A percentile compares a stretch with the other conserved stretches of the same genome.
phyloP scores from a whole-genome alignment of 2,329 filamentous ascomycete species.

The Aspergillus pseudoglaucus region DNA sequence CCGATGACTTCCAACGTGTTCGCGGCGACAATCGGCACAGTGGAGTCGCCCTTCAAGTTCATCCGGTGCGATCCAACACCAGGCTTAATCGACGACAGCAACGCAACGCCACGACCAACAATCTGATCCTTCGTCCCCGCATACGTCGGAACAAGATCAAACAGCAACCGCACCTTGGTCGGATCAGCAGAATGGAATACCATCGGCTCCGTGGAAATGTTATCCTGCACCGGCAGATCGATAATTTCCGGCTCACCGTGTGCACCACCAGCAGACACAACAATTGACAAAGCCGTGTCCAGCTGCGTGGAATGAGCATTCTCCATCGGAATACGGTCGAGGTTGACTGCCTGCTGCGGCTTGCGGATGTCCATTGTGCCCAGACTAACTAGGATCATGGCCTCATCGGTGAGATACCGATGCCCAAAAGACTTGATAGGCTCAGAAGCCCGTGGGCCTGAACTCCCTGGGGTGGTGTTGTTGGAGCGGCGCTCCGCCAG shows the following conservation, averaged over 20 bases:
- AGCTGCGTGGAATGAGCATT: slow-evolving; percentile 89
- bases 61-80: slow-evolving; percentile 79
- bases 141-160: slow-evolving; percentile 94
- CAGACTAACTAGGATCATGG: slow-evolving; percentile 84
- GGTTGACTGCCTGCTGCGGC: slow-evolving; percentile 67
- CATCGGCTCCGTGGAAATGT: slow-evolving; percentile 87
- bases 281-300: slow-evolving; percentile 86
- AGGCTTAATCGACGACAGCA: slow-evolving; percentile 79
- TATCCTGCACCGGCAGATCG: slow-evolving; percentile 88
- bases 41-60: slow-evolving; percentile 84
- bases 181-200: slow-evolving; percentile 76
- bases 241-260: slow-evolving; percentile 81
- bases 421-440: slow-evolving; percentile 94
- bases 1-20: slow-evolving; percentile 85
- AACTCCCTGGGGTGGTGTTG: slow-evolving; percentile 33
- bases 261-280: slow-evolving; percentile 79
- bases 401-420: slow-evolving; percentile 82
- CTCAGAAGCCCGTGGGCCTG: slow-evolving; percentile 48
- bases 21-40: slow-evolving; percentile 80
- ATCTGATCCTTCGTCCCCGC: slow-evolving; percentile 73
- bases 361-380: slow-evolving; percentile 94
- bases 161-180: slow-evolving; percentile 77
- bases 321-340: slow-evolving; percentile 80
- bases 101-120: slow-evolving; percentile 79
- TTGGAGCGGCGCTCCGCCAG: slow-evolving; percentile 40